A percentile compares a stretch with the other conserved stretches of the same genome.
These are phyloP conservation scores for Sonneratia caseolaris DNA, from an alignment of 345 rosid species.

Conservation along the genomic window DNA sequence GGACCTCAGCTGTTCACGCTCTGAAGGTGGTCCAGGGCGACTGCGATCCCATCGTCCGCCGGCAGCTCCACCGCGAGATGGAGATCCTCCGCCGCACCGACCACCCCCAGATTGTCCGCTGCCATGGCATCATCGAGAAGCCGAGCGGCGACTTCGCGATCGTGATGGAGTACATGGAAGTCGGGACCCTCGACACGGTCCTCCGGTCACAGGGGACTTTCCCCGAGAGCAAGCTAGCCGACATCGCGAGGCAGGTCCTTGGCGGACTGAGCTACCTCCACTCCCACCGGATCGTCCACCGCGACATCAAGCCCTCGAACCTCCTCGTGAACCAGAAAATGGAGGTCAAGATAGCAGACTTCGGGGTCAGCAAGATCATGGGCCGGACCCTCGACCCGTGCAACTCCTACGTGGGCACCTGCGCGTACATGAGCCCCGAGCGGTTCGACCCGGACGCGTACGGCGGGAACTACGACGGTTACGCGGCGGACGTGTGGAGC, in stretches of 20 bases:
- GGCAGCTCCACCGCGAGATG: constrained; percentile 61
- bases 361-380: constrained; percentile 80
- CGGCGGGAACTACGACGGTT: constrained; percentile 53
- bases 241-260: constrained; percentile 52
- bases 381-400: constrained; percentile 56
- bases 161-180: constrained; percentile 77
- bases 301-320: constrained; percentile 83
- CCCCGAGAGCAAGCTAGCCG: constrained; percentile 36
- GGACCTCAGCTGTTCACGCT: constrained; percentile 50
- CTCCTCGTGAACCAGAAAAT: constrained; percentile 41
- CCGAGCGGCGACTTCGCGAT: constrained; percentile 60
- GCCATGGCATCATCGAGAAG: constrained; percentile 49
- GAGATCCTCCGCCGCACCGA: constrained; percentile 77
- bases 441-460: constrained; percentile 61
- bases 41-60: constrained; percentile 43
- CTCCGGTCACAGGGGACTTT: constrained; percentile 31
- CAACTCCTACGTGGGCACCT: constrained; percentile 81
- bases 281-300: constrained; percentile 54
- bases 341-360: constrained; percentile 77
- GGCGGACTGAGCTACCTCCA: constrained; percentile 60
- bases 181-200: constrained; percentile 53
- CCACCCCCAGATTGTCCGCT: constrained; percentile 50
- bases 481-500: constrained; percentile 86
- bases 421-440: constrained; percentile 94
- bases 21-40: constrained; percentile 59